Evolutionary conservation across 768 basidiomycete genomes (phyloP), one percentile per base, ranked within the genome.

Genomic region (Lentinula guzmanii): DNA sequence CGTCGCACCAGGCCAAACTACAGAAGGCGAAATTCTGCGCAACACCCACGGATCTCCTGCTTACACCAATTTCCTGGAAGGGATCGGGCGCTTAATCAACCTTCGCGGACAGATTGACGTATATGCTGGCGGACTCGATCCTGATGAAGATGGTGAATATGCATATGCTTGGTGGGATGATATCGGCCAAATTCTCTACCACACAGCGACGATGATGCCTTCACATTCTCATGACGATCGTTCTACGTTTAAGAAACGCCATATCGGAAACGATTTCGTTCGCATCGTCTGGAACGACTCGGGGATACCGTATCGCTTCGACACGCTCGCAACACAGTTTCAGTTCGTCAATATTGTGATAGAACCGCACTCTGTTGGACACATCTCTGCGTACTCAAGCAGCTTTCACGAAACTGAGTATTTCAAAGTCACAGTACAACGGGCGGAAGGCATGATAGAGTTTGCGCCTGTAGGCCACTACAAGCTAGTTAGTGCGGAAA

Each of bases 131-230:
- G 93, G 94, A 3, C 80, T 98, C 28, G 89, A 94, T 69, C 86
- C 93, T 7, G 91, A 94, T 63, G 85, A 90, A 67, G 95, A 99
- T 68, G 97, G 97, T 13, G 91, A 95, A 72, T 97, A 95, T 69
- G 93, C 96, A 0, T 98, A 98, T 70, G 94, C 95, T 0, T 99
- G 96, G 95, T 97, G 95, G 93, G 95, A 98, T 71, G 95, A 98
- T 68, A 95, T 98, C 54, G 87, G 90, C 4, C 95, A 98, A 70
- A 86, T 97, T 63, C 81, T 98, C 58, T 99, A 91, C 71, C 97
- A 98, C 73, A 90, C 94, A 2, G 91, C 96, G 8, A 98, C 97
- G 2, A 87, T 99, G 79, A 98, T 98, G 96, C 97, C 97, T 3
- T 90, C 86, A 58, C 59, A 60, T 52, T 79, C 78, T 51, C 65